Conservation (phyloP, 2,329 filamentous ascomycete genomes). For the Neofusicoccum cordaticola region DNA sequence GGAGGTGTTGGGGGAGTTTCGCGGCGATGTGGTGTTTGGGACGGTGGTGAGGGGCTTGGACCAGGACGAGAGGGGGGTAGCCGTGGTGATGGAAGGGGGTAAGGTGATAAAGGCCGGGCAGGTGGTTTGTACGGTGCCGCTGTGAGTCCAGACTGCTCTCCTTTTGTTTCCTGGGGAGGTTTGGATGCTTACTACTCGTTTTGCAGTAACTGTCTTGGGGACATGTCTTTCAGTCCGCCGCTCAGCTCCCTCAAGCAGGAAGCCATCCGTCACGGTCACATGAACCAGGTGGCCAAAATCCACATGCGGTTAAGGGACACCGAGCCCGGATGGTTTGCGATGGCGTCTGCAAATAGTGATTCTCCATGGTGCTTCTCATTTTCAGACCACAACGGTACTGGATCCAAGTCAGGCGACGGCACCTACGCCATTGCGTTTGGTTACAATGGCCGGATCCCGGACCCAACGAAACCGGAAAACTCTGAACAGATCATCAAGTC, state of each 20-base stretch:
- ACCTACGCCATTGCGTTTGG: constrained; percentile 18
- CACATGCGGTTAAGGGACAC: constrained; percentile 19
- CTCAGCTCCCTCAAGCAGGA: constrained; percentile 24
- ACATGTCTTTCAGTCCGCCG: constrained; percentile 28
- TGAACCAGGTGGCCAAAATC: constrained; percentile 30
- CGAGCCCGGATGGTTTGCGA: constrained; percentile 5
- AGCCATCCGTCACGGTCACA: constrained; percentile 26
- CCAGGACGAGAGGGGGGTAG: constrained; percentile 11
- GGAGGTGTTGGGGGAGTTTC: not conserved
- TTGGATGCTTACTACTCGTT: not conserved
- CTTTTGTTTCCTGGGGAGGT: too few relatives aligned
- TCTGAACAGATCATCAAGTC: constrained; percentile 14
- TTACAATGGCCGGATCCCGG: constrained; percentile 8
- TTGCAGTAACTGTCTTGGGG: constrained; percentile 20
- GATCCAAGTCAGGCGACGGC: not conserved
- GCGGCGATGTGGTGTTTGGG: not conserved
- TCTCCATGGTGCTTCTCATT: constrained; percentile 15
- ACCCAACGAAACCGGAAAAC: not conserved
- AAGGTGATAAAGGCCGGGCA: not conserved
- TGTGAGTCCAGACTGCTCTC: not conserved
- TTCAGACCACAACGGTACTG: constrained; percentile 15
- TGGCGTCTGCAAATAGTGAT: not conserved
- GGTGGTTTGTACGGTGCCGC: not conserved
- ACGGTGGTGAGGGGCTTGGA: constrained; percentile 14
- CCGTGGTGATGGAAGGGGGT: not conserved